phyloP scores from a whole-genome alignment of 2,329 filamentous ascomycete genomes.

The Cryphonectria nitschkei region DNA sequence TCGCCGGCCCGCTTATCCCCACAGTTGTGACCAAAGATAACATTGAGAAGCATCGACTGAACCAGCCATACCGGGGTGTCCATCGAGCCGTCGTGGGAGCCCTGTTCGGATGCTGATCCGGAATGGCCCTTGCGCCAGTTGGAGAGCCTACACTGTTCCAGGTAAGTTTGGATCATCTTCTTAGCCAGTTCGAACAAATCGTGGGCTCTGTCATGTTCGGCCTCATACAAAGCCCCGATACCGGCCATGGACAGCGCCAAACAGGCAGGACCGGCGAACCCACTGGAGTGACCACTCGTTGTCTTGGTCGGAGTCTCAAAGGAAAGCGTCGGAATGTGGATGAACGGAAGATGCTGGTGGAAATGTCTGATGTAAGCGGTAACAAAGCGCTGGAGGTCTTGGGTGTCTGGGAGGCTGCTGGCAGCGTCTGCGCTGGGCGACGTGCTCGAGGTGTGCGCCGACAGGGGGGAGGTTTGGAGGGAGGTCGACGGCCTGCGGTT shows the following conservation, averaged over 20 bases:
- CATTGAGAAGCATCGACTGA: constrained; percentile 94
- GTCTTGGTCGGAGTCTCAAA: constrained; percentile 78
- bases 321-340: constrained; percentile 88
- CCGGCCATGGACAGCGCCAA: constrained; percentile 86
- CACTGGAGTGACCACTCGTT: constrained; percentile 62
- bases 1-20: constrained; percentile 89
- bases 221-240: constrained; percentile 76
- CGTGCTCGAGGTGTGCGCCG: constrained; percentile 53
- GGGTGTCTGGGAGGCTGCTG: constrained; percentile 73
- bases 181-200: constrained; percentile 92
- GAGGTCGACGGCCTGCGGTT: constrained; percentile 68
- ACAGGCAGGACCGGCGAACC: constrained; percentile 80
- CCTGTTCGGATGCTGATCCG: constrained; percentile 49
- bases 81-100: constrained; percentile 61
- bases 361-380: constrained; percentile 89
- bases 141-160: constrained; percentile 87
- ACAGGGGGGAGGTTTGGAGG: constrained; percentile 58
- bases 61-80: constrained; percentile 92
- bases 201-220: constrained; percentile 76
- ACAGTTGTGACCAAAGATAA: constrained; percentile 94
- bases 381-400: constrained; percentile 88
- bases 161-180: constrained; percentile 90
- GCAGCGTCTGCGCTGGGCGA: constrained; percentile 31
- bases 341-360: constrained; percentile 92
- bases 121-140: constrained; percentile 70